Evolutionary conservation across 2,329 filamentous ascomycete genomes (phyloP).

Genomic region (Paracamarosporium sp.): DNA sequence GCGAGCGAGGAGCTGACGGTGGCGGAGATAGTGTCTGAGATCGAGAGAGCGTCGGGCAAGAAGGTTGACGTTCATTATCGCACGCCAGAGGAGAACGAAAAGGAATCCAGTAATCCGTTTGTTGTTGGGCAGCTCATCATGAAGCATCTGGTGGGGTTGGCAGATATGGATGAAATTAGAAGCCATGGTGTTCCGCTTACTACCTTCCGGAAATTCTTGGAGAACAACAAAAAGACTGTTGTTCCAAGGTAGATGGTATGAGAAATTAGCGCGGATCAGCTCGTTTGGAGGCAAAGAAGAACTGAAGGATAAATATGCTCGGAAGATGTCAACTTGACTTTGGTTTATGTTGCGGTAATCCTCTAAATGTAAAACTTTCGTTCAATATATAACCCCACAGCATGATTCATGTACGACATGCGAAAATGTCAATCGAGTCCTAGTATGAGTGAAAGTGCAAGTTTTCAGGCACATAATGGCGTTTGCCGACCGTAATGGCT

Average conservation of each 20-base stretch:
- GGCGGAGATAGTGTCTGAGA: constrained; percentile 44
- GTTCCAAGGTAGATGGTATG: background rate
- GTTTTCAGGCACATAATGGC: too few species aligned
- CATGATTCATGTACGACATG: too few species aligned
- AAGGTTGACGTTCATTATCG: constrained; percentile 47
- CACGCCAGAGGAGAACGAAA: constrained; percentile 50
- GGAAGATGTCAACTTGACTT: too few species aligned
- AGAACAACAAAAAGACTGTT: constrained; percentile 19
- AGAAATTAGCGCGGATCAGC: background rate
- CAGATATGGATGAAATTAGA: constrained; percentile 41
- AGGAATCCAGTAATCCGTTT: constrained; percentile 45
- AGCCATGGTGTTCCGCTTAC: constrained; percentile 51
- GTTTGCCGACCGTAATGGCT: too few species aligned
- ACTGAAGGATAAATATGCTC: too few species aligned
- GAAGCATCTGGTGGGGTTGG: constrained; percentile 44
- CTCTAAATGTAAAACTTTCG: too few species aligned
- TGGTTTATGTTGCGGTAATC: too few species aligned
- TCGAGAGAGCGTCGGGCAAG: constrained; percentile 45
- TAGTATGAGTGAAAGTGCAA: too few species aligned
- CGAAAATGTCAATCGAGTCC: too few species aligned
- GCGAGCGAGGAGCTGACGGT: constrained; percentile 50
- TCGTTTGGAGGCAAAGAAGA: too few species aligned
- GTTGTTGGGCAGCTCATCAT: constrained; percentile 47
- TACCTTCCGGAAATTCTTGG: constrained; percentile 52
- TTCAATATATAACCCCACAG: too few species aligned